These are phyloP conservation scores for Lepidopterella palustris DNA, from an alignment of 495 filamentous ascomycete species.

Conservation along the genomic window DNA sequence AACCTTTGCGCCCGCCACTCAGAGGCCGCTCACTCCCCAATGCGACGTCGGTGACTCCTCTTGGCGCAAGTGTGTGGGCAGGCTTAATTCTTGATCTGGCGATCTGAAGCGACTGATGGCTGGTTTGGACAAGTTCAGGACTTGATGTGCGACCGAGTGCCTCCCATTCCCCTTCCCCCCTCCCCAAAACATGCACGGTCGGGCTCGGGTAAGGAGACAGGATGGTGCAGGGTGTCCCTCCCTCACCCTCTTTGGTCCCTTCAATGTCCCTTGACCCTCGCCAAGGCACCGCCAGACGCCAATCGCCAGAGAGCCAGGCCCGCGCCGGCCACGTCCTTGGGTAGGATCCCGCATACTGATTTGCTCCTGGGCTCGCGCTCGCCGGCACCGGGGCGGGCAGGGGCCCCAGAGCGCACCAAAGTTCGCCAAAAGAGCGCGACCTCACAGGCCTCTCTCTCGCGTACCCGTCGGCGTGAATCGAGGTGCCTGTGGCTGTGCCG, in stretches of 20 bases:
- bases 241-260: too few relatives aligned
- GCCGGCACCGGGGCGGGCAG: neutral
- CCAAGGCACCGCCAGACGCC: neutral
- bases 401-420: neutral
- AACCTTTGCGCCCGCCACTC: too few relatives aligned
- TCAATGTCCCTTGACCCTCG: too few relatives aligned
- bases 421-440: too few relatives aligned
- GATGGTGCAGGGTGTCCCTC: too few relatives aligned
- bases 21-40: neutral
- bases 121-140: too few relatives aligned
- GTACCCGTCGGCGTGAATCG: neutral
- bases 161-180: neutral
- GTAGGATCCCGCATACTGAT: neutral
- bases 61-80: constrained; percentile 18
- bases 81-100: constrained; percentile 15
- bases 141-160: constrained; percentile 9
- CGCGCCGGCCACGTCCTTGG: neutral
- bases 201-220: neutral
- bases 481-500: neutral
- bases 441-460: too few relatives aligned
- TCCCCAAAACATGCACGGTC: too few relatives aligned
- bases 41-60: neutral
- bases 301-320: neutral
- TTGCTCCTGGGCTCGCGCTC: neutral
- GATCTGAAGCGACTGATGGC: constrained; percentile 19